Evolutionary conservation across 2,329 filamentous ascomycete genomes (phyloP), one percentile per base, ranked within the genome.

Genomic region (Cytospora paraplurivora): DNA sequence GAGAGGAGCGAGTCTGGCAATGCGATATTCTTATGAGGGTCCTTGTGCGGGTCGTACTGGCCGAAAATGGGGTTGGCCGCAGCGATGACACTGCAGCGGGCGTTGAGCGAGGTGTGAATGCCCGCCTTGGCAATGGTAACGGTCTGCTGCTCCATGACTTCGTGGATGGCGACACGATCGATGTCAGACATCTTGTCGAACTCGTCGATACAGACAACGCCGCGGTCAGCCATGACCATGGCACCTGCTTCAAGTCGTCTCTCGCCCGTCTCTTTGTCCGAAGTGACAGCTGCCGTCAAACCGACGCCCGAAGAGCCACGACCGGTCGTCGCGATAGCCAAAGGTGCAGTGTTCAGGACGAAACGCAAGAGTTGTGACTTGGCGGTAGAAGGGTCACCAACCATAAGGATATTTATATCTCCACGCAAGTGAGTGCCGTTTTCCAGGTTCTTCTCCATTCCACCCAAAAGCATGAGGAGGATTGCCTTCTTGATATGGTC

Each of bases 141-240:
- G 0, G 95, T 99, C 78, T 99, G 95, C 79, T 99, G 95, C 78
- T 99, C 95, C 95, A 99, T 99, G 69, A 99, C 95, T 91, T 99
- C 95, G 85, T 99, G 95, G 70, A 99, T 99, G 54, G 95, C 95
- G 4, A 99, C 95, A 74, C 95, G 88, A 77, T 99, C 95, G 63
- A 98, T 89, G 74, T 99, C 95, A 63, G 93, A 97, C 95, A 99
- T 99, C 77, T 99, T 99, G 81, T 99, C 95, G 70, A 99, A 99
- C 73, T 99, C 95, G 74, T 99, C 95, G 69, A 99, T 99, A 80
- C 95, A 99, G 38, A 99, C 95, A 12, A 99, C 94, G 70, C 95
- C 95, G 67, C 95, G 90, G 75, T 99, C 95, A 67, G 88, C 95
- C 72, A 99, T 91, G 66, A 99, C 95, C 95, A 99, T 99, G 68